Evolutionary conservation across 2,329 filamentous ascomycete species (phyloP).

Genomic region (Herpotrichia juniperi): DNA sequence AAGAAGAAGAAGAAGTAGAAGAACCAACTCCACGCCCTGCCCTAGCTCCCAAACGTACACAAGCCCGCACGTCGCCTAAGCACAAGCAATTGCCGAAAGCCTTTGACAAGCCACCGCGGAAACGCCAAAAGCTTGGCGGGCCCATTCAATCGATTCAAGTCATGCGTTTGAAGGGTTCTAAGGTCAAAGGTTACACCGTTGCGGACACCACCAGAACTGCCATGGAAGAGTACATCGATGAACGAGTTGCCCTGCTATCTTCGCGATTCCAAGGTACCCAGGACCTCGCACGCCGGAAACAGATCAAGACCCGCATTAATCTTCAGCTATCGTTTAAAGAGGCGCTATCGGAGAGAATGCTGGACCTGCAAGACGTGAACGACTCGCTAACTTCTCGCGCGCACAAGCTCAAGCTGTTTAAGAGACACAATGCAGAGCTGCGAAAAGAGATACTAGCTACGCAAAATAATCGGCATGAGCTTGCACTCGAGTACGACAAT

Average conservation of each 20-base stretch:
- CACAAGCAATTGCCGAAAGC: constrained; percentile 17
- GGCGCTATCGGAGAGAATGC: constrained; percentile 56
- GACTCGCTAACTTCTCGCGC: constrained; percentile 57
- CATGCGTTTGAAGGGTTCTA: constrained; percentile 47
- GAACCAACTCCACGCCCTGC: constrained; percentile 3
- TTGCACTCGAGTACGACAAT: constrained; percentile 58
- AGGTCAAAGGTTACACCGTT: constrained; percentile 51
- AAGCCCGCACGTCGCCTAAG: constrained; percentile 13
- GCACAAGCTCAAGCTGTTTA: constrained; percentile 51
- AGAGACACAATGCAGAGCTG: constrained; percentile 53
- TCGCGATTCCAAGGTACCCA: constrained; percentile 44
- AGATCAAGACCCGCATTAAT: constrained; percentile 53
- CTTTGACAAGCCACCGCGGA: constrained; percentile 33
- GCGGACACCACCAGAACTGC: constrained; percentile 60
- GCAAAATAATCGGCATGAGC: constrained; percentile 55
- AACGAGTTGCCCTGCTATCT: constrained; percentile 51
- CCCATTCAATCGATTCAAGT: constrained; percentile 36
- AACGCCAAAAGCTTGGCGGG: constrained; percentile 35
- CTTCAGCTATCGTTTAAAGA: constrained; percentile 55
- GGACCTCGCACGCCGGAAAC: constrained; percentile 46
- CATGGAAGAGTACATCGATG: constrained; percentile 57
- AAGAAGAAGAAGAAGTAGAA: constrained; percentile 9
- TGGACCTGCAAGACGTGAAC: constrained; percentile 59
- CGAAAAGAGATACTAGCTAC: constrained; percentile 55
- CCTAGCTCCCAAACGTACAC: constrained; percentile 14